Evolutionary conservation across 768 basidiomycete species (phyloP), one percentile per base, ranked within the genome.

Genomic region (Leccinum obscurum): DNA sequence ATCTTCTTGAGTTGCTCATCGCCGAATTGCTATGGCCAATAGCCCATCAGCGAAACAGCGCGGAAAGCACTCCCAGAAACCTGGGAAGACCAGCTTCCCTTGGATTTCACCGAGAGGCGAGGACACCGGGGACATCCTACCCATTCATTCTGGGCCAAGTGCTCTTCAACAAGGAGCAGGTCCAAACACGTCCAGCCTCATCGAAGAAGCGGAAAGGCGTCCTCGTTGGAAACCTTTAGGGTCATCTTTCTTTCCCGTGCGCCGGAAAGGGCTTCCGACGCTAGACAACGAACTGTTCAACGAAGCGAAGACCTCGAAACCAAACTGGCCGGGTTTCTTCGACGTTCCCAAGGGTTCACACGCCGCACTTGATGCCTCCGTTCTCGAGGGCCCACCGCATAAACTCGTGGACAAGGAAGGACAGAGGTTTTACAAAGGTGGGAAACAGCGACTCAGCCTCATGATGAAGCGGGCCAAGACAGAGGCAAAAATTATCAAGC

Each of bases 401-500:
- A 58, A 53, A 13, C 39, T 44, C 35, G 50, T 13, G 8, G 70
- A 62, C n/a, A 37, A 9, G 20, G 63, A 65, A 28, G 72, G 68
- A 49, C 65, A 62, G 35, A 72, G n/a, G 37, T 73, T 73, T 60
- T 73, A 75, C 56, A 62, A 52, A 35, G 72, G 72, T 9, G 72
- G 73, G 0, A 73, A 73, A 56, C 73, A 59, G 28, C 73, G 66
- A 35, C 57, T 71, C 46, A 62, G 15, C 41, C 64, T 75, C 48
- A 64, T 77, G 41, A 41, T 20, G 63, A 73, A 73, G 58, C 72
- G 72, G 34, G 69, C 72, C 32, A 76, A 71, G 56, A 66, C 70
- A 46, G 69, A 76, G 6, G 72, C 78, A 2, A 67, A 64, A 3
- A 79, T 82, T 39, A 70, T 76, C 34, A 77, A 73, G 52, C 81